These are phyloP conservation scores for Aspergillus oerlinghausenensis DNA, from an alignment of 2,329 filamentous ascomycete species.

Conservation along the genomic window DNA sequence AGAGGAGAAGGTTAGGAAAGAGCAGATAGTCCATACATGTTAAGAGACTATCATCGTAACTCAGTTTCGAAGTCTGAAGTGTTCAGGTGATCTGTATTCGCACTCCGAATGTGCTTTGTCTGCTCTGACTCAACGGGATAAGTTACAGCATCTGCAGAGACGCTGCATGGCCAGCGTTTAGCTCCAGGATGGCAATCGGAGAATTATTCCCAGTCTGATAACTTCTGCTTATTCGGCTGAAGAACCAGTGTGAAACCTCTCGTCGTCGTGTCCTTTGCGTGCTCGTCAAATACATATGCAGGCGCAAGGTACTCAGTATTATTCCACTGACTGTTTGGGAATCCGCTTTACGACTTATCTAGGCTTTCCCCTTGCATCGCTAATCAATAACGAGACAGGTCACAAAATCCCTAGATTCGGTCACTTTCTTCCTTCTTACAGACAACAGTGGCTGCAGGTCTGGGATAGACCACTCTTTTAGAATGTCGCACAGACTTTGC, in stretches of 20 bases:
- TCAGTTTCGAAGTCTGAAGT: not conserved
- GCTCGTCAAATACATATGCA: not conserved
- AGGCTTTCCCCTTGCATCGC: not conserved
- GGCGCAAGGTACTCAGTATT: not conserved
- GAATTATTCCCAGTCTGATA: not conserved
- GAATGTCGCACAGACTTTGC: not conserved
- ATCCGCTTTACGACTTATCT: not conserved
- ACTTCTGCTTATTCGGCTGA: not conserved
- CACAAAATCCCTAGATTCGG: not conserved
- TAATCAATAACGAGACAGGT: not conserved
- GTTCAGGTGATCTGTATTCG: not conserved
- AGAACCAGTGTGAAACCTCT: not conserved
- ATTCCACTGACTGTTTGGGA: not conserved
- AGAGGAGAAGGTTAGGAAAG: not conserved
- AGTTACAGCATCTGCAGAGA: not conserved
- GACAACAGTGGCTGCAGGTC: not conserved
- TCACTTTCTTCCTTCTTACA: not conserved
- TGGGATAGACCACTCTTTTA: not conserved
- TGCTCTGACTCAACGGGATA: not conserved
- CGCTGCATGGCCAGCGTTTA: not conserved
- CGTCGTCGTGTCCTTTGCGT: not conserved
- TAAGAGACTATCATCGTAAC: not conserved
- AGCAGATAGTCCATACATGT: not conserved
- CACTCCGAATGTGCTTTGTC: not conserved
- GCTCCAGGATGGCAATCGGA: not conserved